Evolutionary conservation across 768 basidiomycete species (phyloP), one percentile per base, ranked within the genome.

Genomic region (Podaxis sp.): DNA sequence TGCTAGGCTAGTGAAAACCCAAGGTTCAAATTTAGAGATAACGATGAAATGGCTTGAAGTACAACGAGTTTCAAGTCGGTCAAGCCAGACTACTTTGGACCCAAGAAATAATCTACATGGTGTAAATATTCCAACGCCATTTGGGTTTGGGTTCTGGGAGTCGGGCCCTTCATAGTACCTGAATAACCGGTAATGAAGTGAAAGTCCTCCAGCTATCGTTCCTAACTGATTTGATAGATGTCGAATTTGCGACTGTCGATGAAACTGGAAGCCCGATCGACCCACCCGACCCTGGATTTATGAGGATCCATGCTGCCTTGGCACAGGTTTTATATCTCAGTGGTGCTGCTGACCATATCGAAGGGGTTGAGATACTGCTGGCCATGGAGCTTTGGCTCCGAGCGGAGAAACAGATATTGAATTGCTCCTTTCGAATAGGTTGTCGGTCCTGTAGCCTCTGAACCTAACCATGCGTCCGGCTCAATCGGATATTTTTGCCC

Each of bases 221-320:
- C 11, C 57, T 37, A 1, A 40, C 6, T 3, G 23, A 3, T 25
- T 23, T 53, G 40, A 60, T 40, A 25, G 63, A 62, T 51, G 65
- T 62, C 1, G 55, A 66, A 55, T 68, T 66, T 48, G 3, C 16
- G 5, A 53, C 52, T 9, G 14, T 23, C 46, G 47, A 38, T 11
- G 53, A 64, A 35, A 37, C 61, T 5, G 42, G 55, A 27, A 10
- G 18, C 4, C 46, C 25, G 2, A 35, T 63, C 18, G 55, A 57
- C 9, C 56, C 63, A 14, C 68, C 64, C 2, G 60, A 64, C 37
- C 64, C 67, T 10, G 44, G 58, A 37, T 63, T 64, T 44, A 56
- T 69, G 61, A 32, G 55, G 44, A 32, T 65, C 37, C 68, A 67
- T 62, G 64, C 67, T 16, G 64, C 67, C 32, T 64, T 68, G 50